Conservation (phyloP, 768 basidiomycete species). For the Cystofilobasidium capitatum region DNA sequence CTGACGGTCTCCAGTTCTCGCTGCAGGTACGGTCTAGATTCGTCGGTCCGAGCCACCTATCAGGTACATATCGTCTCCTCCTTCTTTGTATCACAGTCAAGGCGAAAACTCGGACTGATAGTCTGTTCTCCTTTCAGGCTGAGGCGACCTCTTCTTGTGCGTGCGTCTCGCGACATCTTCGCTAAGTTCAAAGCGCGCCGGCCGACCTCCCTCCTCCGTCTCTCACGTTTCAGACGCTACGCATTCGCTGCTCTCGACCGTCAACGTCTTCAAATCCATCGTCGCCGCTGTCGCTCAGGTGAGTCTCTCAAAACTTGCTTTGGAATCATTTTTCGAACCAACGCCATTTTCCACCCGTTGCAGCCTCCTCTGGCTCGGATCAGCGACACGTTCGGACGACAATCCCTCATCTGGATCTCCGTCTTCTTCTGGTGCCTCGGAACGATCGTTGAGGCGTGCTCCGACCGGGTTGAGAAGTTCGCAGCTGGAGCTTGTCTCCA, state of each 20-base stretch:
- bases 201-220: too few species aligned
- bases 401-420: constrained; percentile 32
- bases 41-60: constrained; percentile 30
- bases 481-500: constrained; percentile 36
- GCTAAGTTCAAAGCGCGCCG: too few species aligned
- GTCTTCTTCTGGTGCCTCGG: constrained; percentile 36
- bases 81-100: too few species aligned
- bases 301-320: constrained; percentile 3
- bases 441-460: constrained; percentile 35
- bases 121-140: too few species aligned
- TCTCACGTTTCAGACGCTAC: constrained; percentile 20
- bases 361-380: constrained; percentile 35
- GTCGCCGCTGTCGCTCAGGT: constrained; percentile 34
- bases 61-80: constrained; percentile 22
- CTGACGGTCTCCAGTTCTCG: background rate
- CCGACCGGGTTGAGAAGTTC: constrained; percentile 31
- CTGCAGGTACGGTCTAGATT: constrained; percentile 11
- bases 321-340: background rate
- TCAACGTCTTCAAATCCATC: constrained; percentile 36
- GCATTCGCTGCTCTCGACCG: constrained; percentile 34
- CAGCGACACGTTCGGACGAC: constrained; percentile 37
- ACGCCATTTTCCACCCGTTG: background rate
- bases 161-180: too few species aligned
- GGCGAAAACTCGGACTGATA: too few species aligned
- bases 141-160: background rate